Evolutionary conservation across 352 stramenopile genomes (phyloP), one percentile per base, ranked within the genome.

Genomic region (Phytopythium sindhum): DNA sequence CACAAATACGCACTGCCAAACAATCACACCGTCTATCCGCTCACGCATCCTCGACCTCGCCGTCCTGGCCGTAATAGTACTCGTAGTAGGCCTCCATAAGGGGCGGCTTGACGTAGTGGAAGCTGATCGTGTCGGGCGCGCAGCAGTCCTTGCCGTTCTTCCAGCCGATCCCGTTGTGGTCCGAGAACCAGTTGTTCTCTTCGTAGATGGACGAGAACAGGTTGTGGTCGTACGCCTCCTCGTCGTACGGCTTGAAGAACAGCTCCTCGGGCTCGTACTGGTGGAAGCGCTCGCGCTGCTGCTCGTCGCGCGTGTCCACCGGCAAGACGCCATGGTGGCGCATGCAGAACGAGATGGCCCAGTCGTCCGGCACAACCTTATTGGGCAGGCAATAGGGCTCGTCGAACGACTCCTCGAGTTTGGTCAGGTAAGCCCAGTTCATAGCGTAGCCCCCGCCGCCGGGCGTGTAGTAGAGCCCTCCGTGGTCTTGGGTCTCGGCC

Each of bases 281-380:
- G 63, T 96, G 87, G 65, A 94, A 96, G 11, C 87, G 77, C 68
- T 96, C 87, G 55, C 87, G 74, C 63, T 88, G 73, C 33, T 75
- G 28, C 17, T 62, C 60, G 68, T 96, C 87, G 39, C 87, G 74
- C n/a, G 85, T 94, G 68, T 96, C 87, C 33, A 75, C 14, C 1
- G 86, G 86, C n/a, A 65, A 69, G 26, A 94, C 78, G 10, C 77
- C 77, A 39, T 90, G 79, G 50, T 91, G 74, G 12, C 72, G 65
- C 87, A 95, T 95, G 68, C 87, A 95, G 59, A 95, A 95, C 45
- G 85, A 93, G 61, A 93, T 93, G 23, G 84, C 87, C 85, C 83
- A 94, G 72, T 95, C 87, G 68, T 95, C 87, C 3, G 83, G 81
- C 7, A 94, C 75, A 45, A 92, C 66, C 42, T 88, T 78, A 33